A percentile compares a stretch with the other conserved stretches of the same genome.
Conservation (phyloP, 306 rosid genomes). For the Gillenia trifoliata region DNA sequence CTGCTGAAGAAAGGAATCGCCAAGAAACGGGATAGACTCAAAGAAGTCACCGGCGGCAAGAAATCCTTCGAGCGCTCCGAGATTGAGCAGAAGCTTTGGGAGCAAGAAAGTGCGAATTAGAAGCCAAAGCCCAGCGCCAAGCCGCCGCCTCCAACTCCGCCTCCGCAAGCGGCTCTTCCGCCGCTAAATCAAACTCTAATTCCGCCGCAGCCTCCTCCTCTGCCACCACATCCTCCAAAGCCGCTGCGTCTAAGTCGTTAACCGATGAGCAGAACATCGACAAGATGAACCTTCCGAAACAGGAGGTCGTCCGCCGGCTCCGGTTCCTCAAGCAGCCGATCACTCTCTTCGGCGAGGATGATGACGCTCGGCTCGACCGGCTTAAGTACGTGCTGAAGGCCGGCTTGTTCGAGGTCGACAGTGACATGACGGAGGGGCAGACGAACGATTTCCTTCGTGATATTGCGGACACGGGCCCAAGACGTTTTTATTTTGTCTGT, state of each 20-base stretch:
- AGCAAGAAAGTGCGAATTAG: constrained; percentile 86
- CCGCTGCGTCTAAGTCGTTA: constrained; percentile 44
- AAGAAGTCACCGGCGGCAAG: constrained; percentile 76
- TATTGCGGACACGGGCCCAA: no score
- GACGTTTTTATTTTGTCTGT: no score
- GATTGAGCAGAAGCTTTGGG: constrained; percentile 86
- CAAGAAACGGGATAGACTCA: constrained; percentile 71
- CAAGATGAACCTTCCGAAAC: constrained; percentile 72
- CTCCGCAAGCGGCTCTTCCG: not conserved
- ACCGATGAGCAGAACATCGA: constrained; percentile 76
- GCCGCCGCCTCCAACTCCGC: constrained; percentile 31
- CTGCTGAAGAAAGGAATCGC: constrained; percentile 76
- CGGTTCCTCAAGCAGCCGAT: constrained; percentile 88
- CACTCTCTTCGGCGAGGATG: constrained; percentile 93
- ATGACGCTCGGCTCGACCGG: constrained; percentile 76
- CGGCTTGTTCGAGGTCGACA: constrained; percentile 82
- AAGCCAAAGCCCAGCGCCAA: constrained; percentile 70
- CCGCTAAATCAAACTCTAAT: constrained; percentile 20
- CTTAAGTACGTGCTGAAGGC: constrained; percentile 78
- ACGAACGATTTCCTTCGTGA: constrained; percentile 91
- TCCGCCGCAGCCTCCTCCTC: constrained; percentile 29
- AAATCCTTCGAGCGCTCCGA: constrained; percentile 88
- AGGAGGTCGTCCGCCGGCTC: constrained; percentile 86
- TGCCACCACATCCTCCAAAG: constrained; percentile 29
- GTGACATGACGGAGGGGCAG: constrained; percentile 97